A percentile compares a stretch with the other conserved stretches of the same genome.
phyloP scores from a whole-genome alignment of 164 flowering plant genomes.

The Liquidambar formosana region DNA sequence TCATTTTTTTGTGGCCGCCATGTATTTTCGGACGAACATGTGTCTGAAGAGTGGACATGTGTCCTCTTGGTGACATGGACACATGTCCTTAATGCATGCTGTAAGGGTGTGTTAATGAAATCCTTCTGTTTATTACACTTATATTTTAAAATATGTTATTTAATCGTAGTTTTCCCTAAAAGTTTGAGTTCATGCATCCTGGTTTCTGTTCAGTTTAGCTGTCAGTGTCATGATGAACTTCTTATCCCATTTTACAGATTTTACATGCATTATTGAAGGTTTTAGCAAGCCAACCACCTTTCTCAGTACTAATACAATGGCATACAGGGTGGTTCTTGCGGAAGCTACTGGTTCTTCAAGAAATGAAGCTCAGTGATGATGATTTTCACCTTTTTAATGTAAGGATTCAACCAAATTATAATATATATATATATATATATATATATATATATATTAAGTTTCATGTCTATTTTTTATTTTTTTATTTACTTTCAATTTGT shows the following conservation, averaged over 20 bases:
- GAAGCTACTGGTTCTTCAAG: constrained; percentile 38
- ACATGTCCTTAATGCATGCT: too few relatives aligned
- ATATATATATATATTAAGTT: too few relatives aligned
- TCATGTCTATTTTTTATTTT: too few relatives aligned
- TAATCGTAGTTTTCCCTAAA: neutral
- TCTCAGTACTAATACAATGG: constrained; percentile 38
- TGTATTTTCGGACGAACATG: too few relatives aligned
- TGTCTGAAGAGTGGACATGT: too few relatives aligned
- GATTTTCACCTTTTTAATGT: constrained; percentile 41
- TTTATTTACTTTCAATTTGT: too few relatives aligned
- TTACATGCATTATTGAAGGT: constrained; percentile 44
- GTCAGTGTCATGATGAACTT: constrained; percentile 11
- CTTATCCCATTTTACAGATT: constrained; percentile 38
- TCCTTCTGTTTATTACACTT: neutral
- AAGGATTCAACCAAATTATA: constrained; percentile 24
- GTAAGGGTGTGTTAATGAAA: too few relatives aligned
- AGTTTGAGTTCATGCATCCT: neutral
- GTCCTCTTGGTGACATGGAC: too few relatives aligned
- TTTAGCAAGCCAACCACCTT: constrained; percentile 42
- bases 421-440: too few relatives aligned
- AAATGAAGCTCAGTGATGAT: constrained; percentile 28
- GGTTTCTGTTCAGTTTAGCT: neutral
- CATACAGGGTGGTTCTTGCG: constrained; percentile 59
- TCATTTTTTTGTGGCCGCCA: too few relatives aligned
- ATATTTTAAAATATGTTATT: neutral